A percentile compares a stretch with the other conserved stretches of the same genome.
phyloP scores from a whole-genome alignment of 495 filamentous ascomycete species.

The Aspergillus sparsus region DNA sequence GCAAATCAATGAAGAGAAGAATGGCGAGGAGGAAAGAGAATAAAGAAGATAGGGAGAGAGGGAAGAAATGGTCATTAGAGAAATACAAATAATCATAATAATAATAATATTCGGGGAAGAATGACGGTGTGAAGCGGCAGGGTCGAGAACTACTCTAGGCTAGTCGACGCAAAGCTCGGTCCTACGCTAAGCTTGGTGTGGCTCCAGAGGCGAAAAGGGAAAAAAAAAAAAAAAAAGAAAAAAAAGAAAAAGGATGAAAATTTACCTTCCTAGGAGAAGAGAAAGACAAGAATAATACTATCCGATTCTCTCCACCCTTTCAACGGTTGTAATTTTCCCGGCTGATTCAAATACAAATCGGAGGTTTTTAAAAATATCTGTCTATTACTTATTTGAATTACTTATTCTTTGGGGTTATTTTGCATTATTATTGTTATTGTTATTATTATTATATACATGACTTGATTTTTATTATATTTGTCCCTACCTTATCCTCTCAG shows the following conservation, averaged over 20 bases:
- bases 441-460: no score
- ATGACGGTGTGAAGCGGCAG: slow-evolving; percentile 38
- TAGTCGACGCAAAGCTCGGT: slow-evolving; percentile 24
- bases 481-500: no score
- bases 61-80: slow-evolving; percentile 24
- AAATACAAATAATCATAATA: slow-evolving; percentile 25
- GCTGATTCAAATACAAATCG: slow-evolving; percentile 18
- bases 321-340: slow-evolving; percentile 12
- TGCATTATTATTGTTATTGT: background rate
- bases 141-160: slow-evolving; percentile 26
- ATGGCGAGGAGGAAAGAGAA: slow-evolving; percentile 15
- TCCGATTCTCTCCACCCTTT: slow-evolving; percentile 1
- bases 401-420: no score
- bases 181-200: slow-evolving; percentile 22
- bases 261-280: background rate
- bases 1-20: slow-evolving; percentile 21
- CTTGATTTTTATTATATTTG: no score
- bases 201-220: slow-evolving; percentile 17
- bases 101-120: slow-evolving; percentile 21
- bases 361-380: slow-evolving; percentile 16
- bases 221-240: slow-evolving; percentile 12
- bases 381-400: slow-evolving; percentile 3
- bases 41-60: slow-evolving; percentile 20
- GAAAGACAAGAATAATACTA: slow-evolving; percentile 5
- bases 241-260: slow-evolving; percentile 12